Evolutionary conservation across 768 basidiomycete genomes (phyloP).

Genomic region (Lentinus brumalis): DNA sequence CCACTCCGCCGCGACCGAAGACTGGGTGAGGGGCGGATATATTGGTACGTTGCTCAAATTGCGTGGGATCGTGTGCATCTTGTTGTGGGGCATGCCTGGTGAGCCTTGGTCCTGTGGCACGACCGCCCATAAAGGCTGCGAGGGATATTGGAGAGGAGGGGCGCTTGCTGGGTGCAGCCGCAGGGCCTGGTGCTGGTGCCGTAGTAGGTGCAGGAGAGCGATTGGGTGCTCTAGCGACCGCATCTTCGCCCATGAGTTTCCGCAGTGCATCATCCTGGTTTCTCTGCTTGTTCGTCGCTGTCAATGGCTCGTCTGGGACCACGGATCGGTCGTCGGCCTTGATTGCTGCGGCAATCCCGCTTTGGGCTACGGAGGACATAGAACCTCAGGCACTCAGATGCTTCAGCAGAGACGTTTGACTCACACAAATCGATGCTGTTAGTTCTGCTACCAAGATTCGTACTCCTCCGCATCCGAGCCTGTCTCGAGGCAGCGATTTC

Average conservation of each 20-base stretch:
- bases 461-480: conserved; percentile 46
- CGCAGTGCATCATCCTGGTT: conserved; percentile 48
- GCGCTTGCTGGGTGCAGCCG: conserved; percentile 5
- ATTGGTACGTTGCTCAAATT: conserved; percentile 62
- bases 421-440: conserved; percentile 50
- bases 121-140: conserved; percentile 81
- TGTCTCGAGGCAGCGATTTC: conserved; percentile 53
- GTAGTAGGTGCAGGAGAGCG: not conserved
- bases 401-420: conserved; percentile 22
- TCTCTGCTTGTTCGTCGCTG: conserved; percentile 40
- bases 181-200: not conserved
- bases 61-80: conserved; percentile 63
- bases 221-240: not conserved
- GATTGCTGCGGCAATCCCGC: conserved; percentile 29
- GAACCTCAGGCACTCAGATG: not conserved
- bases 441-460: conserved; percentile 40
- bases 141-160: conserved; percentile 61
- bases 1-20: conserved; percentile 74
- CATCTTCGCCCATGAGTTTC: conserved; percentile 43
- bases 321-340: conserved; percentile 24
- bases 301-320: conserved; percentile 24
- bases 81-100: conserved; percentile 73
- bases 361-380: conserved; percentile 14
- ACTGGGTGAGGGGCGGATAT: conserved; percentile 63
- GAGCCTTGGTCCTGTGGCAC: conserved; percentile 71